phyloP scores from a whole-genome alignment of 2,329 filamentous ascomycete species.

The Penicillium verrucosum region DNA sequence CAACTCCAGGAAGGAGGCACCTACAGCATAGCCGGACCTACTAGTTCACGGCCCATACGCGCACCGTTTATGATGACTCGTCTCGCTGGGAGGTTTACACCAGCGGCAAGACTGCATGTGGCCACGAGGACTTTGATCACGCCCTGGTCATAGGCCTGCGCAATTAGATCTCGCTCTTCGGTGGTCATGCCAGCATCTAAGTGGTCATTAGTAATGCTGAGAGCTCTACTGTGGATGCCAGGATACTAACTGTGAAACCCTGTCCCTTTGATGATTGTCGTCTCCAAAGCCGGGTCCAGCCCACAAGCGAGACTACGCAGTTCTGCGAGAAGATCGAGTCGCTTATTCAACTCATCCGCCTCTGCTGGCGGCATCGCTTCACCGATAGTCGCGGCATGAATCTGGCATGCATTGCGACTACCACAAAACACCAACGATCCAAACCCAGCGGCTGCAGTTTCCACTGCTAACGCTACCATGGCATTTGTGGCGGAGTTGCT shows the following conservation, averaged over 20 bases:
- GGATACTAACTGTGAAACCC: conserved; percentile 66
- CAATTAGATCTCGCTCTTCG: conserved; percentile 71
- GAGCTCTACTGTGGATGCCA: background rate
- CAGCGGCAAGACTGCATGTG: conserved; percentile 76
- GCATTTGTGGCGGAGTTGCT: conserved; percentile 65
- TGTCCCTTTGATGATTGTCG: conserved; percentile 64
- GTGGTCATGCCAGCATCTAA: conserved; percentile 57
- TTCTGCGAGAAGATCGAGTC: conserved; percentile 64
- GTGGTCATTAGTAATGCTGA: conserved; percentile 27
- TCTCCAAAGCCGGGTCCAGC: conserved; percentile 62
- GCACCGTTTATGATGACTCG: conserved; percentile 73
- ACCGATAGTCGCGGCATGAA: conserved; percentile 65
- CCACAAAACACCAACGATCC: conserved; percentile 72
- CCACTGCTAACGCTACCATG: conserved; percentile 65
- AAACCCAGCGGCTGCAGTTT: conserved; percentile 66
- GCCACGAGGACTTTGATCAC: conserved; percentile 68
- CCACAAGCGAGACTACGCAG: conserved; percentile 64
- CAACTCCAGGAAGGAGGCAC: conserved; percentile 11
- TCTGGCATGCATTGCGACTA: conserved; percentile 65
- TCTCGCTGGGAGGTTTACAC: conserved; percentile 71
- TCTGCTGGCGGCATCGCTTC: conserved; percentile 58
- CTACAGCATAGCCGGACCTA: conserved; percentile 72
- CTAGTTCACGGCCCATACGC: conserved; percentile 70
- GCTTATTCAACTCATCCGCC: conserved; percentile 51
- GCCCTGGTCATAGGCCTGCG: conserved; percentile 67